Percentiles rank a stretch among this genome's conserved stretches.
Conservation (phyloP, 2,329 filamentous ascomycete genomes). For the Lachnellula occidentalis region DNA sequence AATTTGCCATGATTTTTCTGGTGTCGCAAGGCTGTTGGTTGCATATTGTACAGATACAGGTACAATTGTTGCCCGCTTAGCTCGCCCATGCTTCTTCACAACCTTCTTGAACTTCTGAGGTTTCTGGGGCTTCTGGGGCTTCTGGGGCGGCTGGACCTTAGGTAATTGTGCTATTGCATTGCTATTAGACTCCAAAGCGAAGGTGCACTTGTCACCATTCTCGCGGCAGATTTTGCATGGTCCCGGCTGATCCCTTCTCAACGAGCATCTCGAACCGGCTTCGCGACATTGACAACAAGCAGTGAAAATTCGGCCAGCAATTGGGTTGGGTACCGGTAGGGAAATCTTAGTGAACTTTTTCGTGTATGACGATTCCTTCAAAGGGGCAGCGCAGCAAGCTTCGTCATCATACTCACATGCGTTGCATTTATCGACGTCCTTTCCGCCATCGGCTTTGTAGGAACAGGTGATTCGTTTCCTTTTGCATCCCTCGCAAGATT, state of each 20-base stretch:
- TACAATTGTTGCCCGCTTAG: neutral
- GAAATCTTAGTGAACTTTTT: neutral
- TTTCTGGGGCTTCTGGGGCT: neutral
- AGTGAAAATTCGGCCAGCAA: constrained; percentile 5
- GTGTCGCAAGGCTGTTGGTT: neutral
- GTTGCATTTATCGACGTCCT: constrained; percentile 16
- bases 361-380: constrained; percentile 3
- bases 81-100: neutral
- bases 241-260: constrained; percentile 14
- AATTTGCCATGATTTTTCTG: neutral
- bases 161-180: neutral
- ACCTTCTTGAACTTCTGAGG: neutral
- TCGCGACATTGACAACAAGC: constrained; percentile 20
- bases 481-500: constrained; percentile 22
- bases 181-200: constrained; percentile 6
- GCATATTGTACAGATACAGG: neutral
- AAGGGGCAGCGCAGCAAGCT: constrained; percentile 18
- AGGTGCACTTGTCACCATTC: constrained; percentile 13
- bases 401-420: constrained; percentile 14
- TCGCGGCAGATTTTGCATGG: constrained; percentile 19
- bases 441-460: constrained; percentile 17
- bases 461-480: constrained; percentile 15
- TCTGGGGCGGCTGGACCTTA: neutral
- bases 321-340: neutral
- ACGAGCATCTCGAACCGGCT: constrained; percentile 8